Base-by-base conservation (phyloP, 306 rosid genomes). In the Fagus crenata region DNA sequence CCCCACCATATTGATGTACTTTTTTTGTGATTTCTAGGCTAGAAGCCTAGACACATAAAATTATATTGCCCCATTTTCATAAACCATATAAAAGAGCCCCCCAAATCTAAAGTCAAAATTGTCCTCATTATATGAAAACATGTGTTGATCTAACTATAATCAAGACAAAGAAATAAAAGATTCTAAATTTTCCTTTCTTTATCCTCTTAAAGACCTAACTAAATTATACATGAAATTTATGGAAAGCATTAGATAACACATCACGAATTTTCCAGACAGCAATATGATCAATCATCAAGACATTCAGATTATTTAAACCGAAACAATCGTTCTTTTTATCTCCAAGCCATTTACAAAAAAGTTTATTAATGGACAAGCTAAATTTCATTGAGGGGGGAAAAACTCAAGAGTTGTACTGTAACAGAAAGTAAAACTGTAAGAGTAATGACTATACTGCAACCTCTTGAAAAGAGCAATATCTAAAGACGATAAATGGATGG, bases 401-500 rank as follows among this genome's bases (percentile, higher is more conserved):
- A 9, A 35, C 59, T n/a, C 59, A 17, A 53, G 59, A n/a, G 55
- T 12, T 51, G 1, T 4, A 51, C 15, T 4, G 3, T 3, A 31
- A 58, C 1, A 6, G 35, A 60, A 32, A 60, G 31, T 31, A 33
- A 32, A 1, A 60, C 40, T 1, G 69, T 32, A 61, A 61, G 35
- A 33, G 37, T 7, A 59, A 59, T 32, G 40, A 33, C 68, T 11
- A 17, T 4, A 35, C 13, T 14, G 15, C 7, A 63, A 12, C 18
- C 12, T 33, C 3, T 2, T 13, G 7, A 1, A 12, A 59, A 59
- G 14, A 2, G 67, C 5, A 60, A 60, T 32, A 60, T 63, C 85
- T 75, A 81, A 51, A 78, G 64, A 63, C 67, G 84, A 60, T 75
- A 85, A 17, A 79, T 60, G 28, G 67, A 35, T 7, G 75, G 51